Conservation (phyloP, 1,284 basidiomycete species). For the Leccinum pallidistipes region DNA sequence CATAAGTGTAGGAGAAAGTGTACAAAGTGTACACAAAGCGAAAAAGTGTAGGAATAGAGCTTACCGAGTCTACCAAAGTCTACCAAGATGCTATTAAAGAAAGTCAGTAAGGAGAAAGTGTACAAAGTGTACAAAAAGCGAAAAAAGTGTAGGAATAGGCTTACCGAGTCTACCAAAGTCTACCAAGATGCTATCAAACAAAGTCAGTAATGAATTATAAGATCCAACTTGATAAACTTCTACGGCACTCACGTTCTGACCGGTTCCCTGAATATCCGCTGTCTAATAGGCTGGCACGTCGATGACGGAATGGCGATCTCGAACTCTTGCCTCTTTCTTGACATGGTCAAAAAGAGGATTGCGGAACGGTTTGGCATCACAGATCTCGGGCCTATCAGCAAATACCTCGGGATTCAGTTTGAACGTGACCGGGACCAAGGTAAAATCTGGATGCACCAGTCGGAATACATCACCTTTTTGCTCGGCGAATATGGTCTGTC, state of each 20-base stretch:
- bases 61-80: too few species aligned
- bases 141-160: too few species aligned
- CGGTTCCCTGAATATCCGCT: neutral
- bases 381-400: neutral
- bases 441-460: neutral
- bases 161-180: too few species aligned
- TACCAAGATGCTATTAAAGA: too few species aligned
- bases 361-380: neutral
- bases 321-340: neutral
- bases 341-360: neutral
- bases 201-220: too few species aligned
- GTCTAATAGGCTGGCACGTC: conserved; percentile 1
- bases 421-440: neutral
- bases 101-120: too few species aligned
- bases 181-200: too few species aligned
- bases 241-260: neutral
- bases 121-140: too few species aligned
- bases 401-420: neutral
- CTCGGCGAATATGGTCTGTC: neutral
- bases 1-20: too few species aligned
- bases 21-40: too few species aligned
- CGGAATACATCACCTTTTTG: neutral
- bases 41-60: too few species aligned
- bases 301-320: neutral
- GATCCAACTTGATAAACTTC: too few species aligned